Evolutionary conservation across 192 early-diverging fungal genomes (phyloP).

Genomic region (Linnemannia schmuckeri): DNA sequence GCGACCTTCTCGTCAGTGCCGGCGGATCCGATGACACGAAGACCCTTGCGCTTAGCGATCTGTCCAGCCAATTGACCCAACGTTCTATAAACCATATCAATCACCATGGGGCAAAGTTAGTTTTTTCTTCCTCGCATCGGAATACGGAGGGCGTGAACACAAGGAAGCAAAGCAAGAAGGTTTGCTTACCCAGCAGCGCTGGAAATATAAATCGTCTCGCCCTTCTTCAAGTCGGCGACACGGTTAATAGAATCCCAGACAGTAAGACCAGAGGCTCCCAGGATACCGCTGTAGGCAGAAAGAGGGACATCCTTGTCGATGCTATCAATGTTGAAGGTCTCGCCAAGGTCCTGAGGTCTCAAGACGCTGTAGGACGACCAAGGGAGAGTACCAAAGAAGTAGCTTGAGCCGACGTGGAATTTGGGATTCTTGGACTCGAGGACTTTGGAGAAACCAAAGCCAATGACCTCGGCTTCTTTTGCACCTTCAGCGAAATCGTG

Average conservation of each 20-base stretch:
- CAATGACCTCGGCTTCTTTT: slow-evolving; percentile 63
- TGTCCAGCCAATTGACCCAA: slow-evolving; percentile 85
- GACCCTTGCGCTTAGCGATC: slow-evolving; percentile 81
- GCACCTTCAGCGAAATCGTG: slow-evolving; percentile 28
- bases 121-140: neutral
- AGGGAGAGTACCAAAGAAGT: slow-evolving; percentile 62
- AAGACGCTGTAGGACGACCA: slow-evolving; percentile 58
- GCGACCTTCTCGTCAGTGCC: slow-evolving; percentile 90
- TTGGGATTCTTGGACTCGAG: slow-evolving; percentile 71
- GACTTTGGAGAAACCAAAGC: slow-evolving; percentile 75
- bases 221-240: slow-evolving; percentile 79
- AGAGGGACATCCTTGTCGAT: slow-evolving; percentile 57
- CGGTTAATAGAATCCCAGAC: slow-evolving; percentile 63
- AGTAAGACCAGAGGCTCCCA: slow-evolving; percentile 35
- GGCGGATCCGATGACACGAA: slow-evolving; percentile 87
- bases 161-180: neutral
- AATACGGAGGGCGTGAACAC: neutral
- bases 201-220: slow-evolving; percentile 81
- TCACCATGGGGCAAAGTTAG: neutral
- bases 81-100: slow-evolving; percentile 47
- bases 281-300: slow-evolving; percentile 27
- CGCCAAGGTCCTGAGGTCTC: slow-evolving; percentile 57
- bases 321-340: slow-evolving; percentile 79
- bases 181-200: slow-evolving; percentile 77
- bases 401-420: slow-evolving; percentile 71